Evolutionary conservation across 129 eudicot species (phyloP), one percentile per base, ranked within the genome.

Genomic region (Artemisia argyi): DNA sequence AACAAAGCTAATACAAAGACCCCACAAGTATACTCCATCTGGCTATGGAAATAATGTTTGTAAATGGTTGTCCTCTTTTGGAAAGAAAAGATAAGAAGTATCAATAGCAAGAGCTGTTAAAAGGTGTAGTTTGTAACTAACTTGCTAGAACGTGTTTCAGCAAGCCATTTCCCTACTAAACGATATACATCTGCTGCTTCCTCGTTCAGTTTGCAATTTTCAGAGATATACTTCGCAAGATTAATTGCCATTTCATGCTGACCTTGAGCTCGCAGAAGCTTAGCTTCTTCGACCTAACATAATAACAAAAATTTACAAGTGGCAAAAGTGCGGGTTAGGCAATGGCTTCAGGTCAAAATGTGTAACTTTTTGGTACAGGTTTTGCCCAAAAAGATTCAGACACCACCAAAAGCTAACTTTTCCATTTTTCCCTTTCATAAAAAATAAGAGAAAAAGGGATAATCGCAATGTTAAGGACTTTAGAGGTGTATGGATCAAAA

Each of bases 91-190:
- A 57, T 22, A 19, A 3, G 22, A 58, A 7, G 46, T 19, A 72
- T 19, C 53, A 71, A 26, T 7, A 53, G 26, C 22, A 22, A 30
- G 9, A 64, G 42, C 1, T 55, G 18, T 58, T 46, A 49, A 65
- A 14, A 61, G n/a, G 24, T 63, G 3, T 19, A 57, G 60, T 47
- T 61, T 64, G 12, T 52, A 65, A 89, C 96, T 85, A 66, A 94
- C 99, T 90, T 90, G 99, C 99, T 94, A 75, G 96, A 87, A 66
- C 97, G 91, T 55, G 97, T 87, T 85, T 90, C 99, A 49, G 97
- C 99, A 55, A 90, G 87, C 99, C 99, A 94, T 79, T 94, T 94
- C 32, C 99, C 99, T 81, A 94, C 93, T 66, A 94, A 76, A 71
- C 99, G 97, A 81, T 85, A 82, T 18, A 94, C 99, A 83, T 94